These are phyloP conservation scores for Aspergillus egyptiacus DNA, from an alignment of 495 filamentous ascomycete genomes.

Conservation along the genomic window DNA sequence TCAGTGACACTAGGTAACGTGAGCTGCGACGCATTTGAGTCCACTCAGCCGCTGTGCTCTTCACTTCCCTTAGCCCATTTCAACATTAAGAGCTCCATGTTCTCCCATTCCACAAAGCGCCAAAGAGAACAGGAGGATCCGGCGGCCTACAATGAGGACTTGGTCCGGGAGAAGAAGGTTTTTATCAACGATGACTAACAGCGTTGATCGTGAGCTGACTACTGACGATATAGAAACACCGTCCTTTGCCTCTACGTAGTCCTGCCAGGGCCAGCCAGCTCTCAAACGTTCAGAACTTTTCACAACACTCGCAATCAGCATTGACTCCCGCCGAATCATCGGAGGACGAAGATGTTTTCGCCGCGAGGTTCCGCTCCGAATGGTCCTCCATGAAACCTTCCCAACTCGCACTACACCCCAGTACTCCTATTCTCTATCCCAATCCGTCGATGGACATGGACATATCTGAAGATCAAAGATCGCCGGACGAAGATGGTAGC, in stretches of 20 bases:
- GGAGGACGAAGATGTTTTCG: constrained; percentile 20
- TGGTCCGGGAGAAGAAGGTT: constrained; percentile 22
- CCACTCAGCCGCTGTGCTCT: neutral
- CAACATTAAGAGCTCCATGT: constrained; percentile 15
- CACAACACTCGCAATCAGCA: constrained; percentile 22
- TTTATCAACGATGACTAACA: neutral
- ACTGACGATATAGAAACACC: constrained; percentile 23
- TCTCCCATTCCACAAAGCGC: constrained; percentile 18
- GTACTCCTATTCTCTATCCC: constrained; percentile 2
- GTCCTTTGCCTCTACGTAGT: constrained; percentile 32
- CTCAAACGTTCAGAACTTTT: constrained; percentile 7
- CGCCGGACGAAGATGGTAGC: constrained; percentile 27
- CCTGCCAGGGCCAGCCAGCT: constrained; percentile 22
- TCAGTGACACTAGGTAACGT: too few species aligned
- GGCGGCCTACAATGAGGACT: constrained; percentile 7
- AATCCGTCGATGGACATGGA: constrained; percentile 43
- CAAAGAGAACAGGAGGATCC: constrained; percentile 21
- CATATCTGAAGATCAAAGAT: constrained; percentile 42
- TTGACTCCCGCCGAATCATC: constrained; percentile 40
- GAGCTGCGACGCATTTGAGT: too few species aligned
- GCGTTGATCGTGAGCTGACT: constrained; percentile 1
- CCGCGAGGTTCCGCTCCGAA: neutral
- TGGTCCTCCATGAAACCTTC: constrained; percentile 1
- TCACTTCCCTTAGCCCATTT: neutral
- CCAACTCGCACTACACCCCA: neutral